phyloP scores from a whole-genome alignment of 2,329 filamentous ascomycete genomes.

The Verticillium albo-atrum region DNA sequence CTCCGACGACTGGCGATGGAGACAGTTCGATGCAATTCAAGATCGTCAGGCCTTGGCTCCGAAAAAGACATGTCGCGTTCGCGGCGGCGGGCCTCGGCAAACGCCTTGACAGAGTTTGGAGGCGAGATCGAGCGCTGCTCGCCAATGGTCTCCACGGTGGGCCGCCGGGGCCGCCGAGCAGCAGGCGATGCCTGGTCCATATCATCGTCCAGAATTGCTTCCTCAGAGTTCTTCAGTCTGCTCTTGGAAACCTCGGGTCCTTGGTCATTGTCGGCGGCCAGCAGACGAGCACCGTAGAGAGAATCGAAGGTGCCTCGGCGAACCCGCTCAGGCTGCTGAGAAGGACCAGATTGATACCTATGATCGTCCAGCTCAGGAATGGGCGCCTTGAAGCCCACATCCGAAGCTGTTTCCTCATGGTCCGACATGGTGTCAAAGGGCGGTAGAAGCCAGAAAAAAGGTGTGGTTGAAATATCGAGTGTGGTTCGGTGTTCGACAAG shows the following conservation, averaged over 20 bases:
- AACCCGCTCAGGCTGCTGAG: slow-evolving; percentile 55
- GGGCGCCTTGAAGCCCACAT: slow-evolving; percentile 66
- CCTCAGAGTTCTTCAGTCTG: slow-evolving; percentile 75
- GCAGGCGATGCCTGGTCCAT: slow-evolving; percentile 40
- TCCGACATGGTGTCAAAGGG: slow-evolving; percentile 55
- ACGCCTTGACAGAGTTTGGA: slow-evolving; percentile 96
- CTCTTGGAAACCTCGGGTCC: slow-evolving; percentile 29
- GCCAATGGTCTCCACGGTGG: slow-evolving; percentile 50
- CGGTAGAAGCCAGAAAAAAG: not conserved
- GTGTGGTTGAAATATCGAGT: not conserved
- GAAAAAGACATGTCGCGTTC: slow-evolving; percentile 65
- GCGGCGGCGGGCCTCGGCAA: slow-evolving; percentile 83
- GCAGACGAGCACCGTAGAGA: slow-evolving; percentile 50
- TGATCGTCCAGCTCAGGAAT: slow-evolving; percentile 86
- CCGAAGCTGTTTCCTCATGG: slow-evolving; percentile 54
- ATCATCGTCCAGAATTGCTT: slow-evolving; percentile 78
- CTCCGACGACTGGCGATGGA: slow-evolving; percentile 65
- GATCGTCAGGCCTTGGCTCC: slow-evolving; percentile 39
- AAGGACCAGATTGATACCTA: slow-evolving; percentile 59
- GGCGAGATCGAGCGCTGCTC: slow-evolving; percentile 73
- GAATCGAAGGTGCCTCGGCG: slow-evolving; percentile 73
- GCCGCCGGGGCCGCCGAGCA: slow-evolving; percentile 43
- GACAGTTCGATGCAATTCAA: slow-evolving; percentile 63
- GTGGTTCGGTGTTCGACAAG: not conserved
- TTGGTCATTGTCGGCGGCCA: slow-evolving; percentile 25